phyloP scores from a whole-genome alignment of 2,329 filamentous ascomycete species.

The Sporothrix brunneoviolacea region DNA sequence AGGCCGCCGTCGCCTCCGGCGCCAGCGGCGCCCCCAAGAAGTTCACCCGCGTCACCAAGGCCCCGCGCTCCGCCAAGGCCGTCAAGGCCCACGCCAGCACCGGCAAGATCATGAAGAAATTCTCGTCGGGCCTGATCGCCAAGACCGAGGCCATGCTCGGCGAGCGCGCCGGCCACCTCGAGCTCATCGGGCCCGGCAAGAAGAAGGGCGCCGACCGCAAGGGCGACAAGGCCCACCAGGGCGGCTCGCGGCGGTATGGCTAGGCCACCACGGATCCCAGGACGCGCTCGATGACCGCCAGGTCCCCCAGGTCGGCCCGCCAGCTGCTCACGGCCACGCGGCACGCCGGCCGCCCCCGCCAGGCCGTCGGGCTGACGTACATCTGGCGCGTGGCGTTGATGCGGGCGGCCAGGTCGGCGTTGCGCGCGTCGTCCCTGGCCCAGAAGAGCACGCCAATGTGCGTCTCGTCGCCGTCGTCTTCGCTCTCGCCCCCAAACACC shows the following conservation, averaged over 20 bases:
- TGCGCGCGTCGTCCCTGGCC: constrained; percentile 58
- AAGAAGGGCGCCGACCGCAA: constrained; percentile 28
- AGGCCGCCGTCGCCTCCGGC: constrained; percentile 26
- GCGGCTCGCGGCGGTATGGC: constrained; percentile 50
- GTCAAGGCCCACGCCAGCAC: constrained; percentile 33
- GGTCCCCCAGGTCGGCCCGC: constrained; percentile 66
- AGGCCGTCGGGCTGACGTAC: constrained; percentile 76
- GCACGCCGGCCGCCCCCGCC: constrained; percentile 66
- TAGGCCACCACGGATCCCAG: constrained; percentile 39
- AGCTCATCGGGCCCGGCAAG: constrained; percentile 52
- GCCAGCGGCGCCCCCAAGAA: constrained; percentile 25
- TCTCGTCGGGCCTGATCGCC: constrained; percentile 45
- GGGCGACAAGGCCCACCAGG: constrained; percentile 28
- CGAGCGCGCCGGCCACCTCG: constrained; percentile 52
- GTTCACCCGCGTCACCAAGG: constrained; percentile 42
- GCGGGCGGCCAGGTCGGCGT: constrained; percentile 56
- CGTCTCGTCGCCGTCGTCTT: constrained; percentile 28
- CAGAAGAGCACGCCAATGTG: constrained; percentile 71
- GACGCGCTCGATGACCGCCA: constrained; percentile 57
- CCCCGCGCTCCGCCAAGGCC: constrained; percentile 31
- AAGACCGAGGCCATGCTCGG: constrained; percentile 53
- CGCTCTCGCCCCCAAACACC: constrained; percentile 47
- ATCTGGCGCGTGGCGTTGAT: constrained; percentile 71
- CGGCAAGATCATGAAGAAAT: constrained; percentile 50
- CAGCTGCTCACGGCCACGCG: constrained; percentile 85